Percentiles rank a stretch among this genome's conserved stretches.
Conservation (phyloP, 257 asterid species). For the Ehretia macrophylla region DNA sequence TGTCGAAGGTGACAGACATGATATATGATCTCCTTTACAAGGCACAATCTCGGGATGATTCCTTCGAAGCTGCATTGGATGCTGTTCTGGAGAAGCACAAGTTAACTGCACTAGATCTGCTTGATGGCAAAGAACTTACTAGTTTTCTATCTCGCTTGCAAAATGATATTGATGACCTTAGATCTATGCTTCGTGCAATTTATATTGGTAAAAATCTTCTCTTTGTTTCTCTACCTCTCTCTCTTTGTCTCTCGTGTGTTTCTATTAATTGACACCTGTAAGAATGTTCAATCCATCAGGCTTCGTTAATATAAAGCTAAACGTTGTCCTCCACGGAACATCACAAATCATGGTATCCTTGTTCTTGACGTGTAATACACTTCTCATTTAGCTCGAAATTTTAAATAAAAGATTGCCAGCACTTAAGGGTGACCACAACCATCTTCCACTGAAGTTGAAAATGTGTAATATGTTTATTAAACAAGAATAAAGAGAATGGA, state of each 20-base stretch:
- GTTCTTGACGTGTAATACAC: not conserved
- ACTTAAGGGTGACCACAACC: no score
- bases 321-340: not conserved
- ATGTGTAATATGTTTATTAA: no score
- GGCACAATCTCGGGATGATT: constrained; percentile 79
- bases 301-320: not conserved
- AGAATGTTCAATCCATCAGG: not conserved
- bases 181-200: constrained; percentile 92
- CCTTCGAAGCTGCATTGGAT: constrained; percentile 59
- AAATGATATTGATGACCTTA: constrained; percentile 74
- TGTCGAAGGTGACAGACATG: constrained; percentile 98
- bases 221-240: not conserved
- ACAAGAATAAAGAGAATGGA: no score
- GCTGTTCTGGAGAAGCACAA: constrained; percentile 81
- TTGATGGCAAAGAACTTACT: constrained; percentile 67
- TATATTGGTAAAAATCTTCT: constrained; percentile 55
- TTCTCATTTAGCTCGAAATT: no score
- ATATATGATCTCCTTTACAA: constrained; percentile 85
- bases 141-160: constrained; percentile 58
- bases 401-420: no score
- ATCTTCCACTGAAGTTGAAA: no score
- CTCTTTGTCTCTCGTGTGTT: not conserved
- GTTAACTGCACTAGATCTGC: constrained; percentile 70
- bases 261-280: not conserved
- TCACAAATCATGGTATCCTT: no score